phyloP scores from a whole-genome alignment of 1,284 basidiomycete species.

The Sparassis latifolia region DNA sequence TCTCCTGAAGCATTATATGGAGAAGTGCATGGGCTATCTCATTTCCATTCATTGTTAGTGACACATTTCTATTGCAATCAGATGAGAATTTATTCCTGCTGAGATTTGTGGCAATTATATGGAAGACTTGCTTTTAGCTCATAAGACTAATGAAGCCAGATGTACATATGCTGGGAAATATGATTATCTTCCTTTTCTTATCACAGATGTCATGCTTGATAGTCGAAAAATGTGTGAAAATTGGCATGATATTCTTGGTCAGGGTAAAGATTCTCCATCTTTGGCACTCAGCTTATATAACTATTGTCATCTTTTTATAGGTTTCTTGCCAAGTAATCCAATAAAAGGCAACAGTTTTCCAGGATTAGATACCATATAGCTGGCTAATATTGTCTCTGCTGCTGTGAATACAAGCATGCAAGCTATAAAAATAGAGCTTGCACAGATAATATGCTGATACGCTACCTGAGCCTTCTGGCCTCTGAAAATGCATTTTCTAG shows the following conservation, averaged over 20 bases:
- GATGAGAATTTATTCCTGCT: conserved; percentile 1
- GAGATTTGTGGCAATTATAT: background rate
- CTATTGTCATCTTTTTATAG: background rate
- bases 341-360: background rate
- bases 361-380: background rate
- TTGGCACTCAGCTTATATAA: background rate
- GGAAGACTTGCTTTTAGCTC: background rate
- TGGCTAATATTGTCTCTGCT: background rate
- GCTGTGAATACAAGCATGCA: background rate
- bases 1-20: background rate
- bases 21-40: background rate
- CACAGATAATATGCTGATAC: no score
- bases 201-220: conserved; percentile 1
- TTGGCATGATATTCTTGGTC: conserved; percentile 1
- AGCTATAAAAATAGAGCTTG: no score
- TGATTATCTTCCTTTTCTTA: conserved; percentile 1
- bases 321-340: background rate
- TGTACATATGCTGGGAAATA: background rate
- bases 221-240: background rate
- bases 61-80: background rate
- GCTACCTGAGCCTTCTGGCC: no score
- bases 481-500: no score
- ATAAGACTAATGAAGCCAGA: background rate
- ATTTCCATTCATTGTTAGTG: background rate
- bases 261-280: background rate